Evolutionary conservation across 2,329 filamentous ascomycete genomes (phyloP).

Genomic region (Aureobasidium sp.): DNA sequence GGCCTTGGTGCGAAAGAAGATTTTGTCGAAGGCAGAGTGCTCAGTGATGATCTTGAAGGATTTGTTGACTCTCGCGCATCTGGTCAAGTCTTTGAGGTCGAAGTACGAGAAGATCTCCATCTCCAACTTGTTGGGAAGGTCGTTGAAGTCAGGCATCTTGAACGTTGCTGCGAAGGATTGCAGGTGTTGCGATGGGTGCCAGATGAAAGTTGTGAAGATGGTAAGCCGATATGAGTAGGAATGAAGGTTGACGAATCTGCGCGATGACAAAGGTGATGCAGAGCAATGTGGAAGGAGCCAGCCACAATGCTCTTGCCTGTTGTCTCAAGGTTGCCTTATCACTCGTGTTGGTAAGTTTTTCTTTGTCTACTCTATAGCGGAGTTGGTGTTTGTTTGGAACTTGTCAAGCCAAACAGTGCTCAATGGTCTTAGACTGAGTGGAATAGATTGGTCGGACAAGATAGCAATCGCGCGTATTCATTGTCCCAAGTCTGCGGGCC

Average conservation of each 20-base stretch:
- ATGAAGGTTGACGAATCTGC: neutral
- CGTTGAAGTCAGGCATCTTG: neutral
- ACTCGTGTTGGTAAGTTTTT: neutral
- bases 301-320: neutral
- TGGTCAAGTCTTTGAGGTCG: neutral
- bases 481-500: neutral
- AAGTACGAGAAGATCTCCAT: neutral
- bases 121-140: neutral
- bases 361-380: neutral
- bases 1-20: neutral
- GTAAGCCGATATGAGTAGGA: neutral
- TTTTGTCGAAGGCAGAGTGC: neutral
- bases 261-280: neutral
- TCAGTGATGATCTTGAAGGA: neutral
- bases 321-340: neutral
- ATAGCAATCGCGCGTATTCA: neutral
- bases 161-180: neutral
- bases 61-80: neutral
- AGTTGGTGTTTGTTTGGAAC: neutral
- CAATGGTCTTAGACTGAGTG: neutral
- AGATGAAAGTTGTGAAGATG: neutral
- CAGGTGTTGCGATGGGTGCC: neutral
- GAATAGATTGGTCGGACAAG: neutral
- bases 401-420: neutral
- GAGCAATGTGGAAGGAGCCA: neutral